Evolutionary conservation across 2,329 filamentous ascomycete genomes (phyloP).

Genomic region (Botrytis fabae): DNA sequence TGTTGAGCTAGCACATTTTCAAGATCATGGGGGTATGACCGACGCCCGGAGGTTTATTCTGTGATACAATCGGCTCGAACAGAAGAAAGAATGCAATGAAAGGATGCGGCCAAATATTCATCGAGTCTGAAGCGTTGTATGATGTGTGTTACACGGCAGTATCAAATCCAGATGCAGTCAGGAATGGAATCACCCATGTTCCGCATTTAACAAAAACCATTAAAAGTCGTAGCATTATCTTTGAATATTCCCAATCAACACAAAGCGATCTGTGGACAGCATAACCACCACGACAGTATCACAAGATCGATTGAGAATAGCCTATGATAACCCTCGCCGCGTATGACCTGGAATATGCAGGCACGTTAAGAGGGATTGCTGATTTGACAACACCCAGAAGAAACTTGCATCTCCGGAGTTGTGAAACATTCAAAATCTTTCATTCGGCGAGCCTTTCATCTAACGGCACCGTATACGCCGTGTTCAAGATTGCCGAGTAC

Average conservation of each 20-base stretch:
- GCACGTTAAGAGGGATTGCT: not conserved
- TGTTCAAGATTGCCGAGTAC: slow-evolving; percentile 7
- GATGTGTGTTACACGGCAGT: not conserved
- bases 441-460: not conserved
- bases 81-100: not conserved
- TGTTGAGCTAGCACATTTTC: not conserved
- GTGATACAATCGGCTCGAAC: not conserved
- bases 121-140: not conserved
- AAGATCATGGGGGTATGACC: not conserved
- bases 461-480: not conserved
- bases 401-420: not conserved
- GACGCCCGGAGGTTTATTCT: not conserved
- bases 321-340: not conserved
- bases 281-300: not conserved
- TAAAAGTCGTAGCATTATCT: too few relatives aligned
- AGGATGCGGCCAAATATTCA: not conserved
- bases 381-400: not conserved
- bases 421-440: not conserved
- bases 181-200: not conserved
- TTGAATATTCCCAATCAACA: not conserved
- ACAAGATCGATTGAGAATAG: not conserved
- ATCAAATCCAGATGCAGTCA: not conserved
- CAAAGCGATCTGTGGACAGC: not conserved
- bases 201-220: not conserved
- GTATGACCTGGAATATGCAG: not conserved